Percentiles rank a stretch among this genome's conserved stretches.
Conservation (phyloP, 805 yeast genomes). For the Lipomyces starkeyi region DNA sequence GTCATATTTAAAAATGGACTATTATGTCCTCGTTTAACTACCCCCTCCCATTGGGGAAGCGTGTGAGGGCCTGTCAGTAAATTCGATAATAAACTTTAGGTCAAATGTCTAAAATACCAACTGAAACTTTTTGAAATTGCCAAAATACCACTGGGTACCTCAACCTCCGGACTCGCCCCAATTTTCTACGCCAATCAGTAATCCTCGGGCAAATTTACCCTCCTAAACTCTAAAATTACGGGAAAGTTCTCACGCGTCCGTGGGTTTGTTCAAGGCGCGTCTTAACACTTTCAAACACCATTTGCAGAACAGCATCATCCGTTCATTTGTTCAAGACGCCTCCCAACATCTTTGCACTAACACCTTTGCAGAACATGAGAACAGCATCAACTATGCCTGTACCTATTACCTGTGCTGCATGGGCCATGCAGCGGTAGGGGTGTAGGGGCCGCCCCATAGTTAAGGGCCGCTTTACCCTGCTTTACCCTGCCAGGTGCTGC, state of each 20-base stretch:
- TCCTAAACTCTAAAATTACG: not conserved
- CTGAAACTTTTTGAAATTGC: too few species aligned
- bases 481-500: too few species aligned
- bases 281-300: too few species aligned
- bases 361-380: not conserved
- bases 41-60: not conserved
- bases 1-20: not conserved
- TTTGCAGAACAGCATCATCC: too few species aligned
- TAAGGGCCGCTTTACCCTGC: too few species aligned
- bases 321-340: not conserved
- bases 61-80: not conserved
- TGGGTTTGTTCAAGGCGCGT: too few species aligned
- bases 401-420: too few species aligned
- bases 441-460: too few species aligned
- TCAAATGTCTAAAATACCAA: not conserved
- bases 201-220: not conserved
- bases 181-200: slow-evolving; percentile 3
- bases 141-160: not conserved
- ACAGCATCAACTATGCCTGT: slow-evolving; percentile 2
- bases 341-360: not conserved
- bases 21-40: not conserved
- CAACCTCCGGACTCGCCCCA: not conserved
- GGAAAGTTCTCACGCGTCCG: not conserved
- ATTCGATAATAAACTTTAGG: not conserved
- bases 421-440: too few species aligned